A percentile compares a stretch with the other conserved stretches of the same genome.
Evolutionary conservation across 108 stramenopile genomes (phyloP).

Genomic region (Schizochytrium sp.): DNA sequence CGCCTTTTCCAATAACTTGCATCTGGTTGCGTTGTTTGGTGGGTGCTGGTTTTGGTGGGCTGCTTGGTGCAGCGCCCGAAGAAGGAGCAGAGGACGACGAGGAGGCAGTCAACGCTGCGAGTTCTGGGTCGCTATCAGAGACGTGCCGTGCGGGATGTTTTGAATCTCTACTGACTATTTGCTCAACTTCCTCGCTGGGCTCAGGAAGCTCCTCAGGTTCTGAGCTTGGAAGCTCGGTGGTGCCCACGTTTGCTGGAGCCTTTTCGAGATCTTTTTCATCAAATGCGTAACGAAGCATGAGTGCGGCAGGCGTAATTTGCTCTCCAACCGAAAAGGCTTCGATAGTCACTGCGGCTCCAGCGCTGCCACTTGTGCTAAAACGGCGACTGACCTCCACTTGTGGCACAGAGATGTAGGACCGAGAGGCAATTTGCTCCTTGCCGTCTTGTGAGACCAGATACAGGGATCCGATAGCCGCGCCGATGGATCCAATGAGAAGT

Average conservation of each 20-base stretch:
- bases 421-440: slow-evolving; percentile 20
- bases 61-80: neutral
- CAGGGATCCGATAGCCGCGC: slow-evolving; percentile 44
- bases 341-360: slow-evolving; percentile 52
- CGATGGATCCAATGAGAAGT: slow-evolving; percentile 6
- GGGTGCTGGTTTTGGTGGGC: neutral
- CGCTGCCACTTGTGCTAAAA: slow-evolving; percentile 54
- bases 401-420: slow-evolving; percentile 2
- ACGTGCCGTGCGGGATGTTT: no score
- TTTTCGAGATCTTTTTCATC: slow-evolving; percentile 41
- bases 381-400: slow-evolving; percentile 32
- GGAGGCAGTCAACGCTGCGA: no score
- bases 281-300: slow-evolving; percentile 59
- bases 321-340: slow-evolving; percentile 45
- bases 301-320: slow-evolving; percentile 52
- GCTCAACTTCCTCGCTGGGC: no score
- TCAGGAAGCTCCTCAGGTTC: neutral
- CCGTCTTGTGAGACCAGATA: slow-evolving; percentile 54
- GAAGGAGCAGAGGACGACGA: neutral
- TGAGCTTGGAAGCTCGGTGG: neutral
- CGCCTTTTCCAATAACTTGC: slow-evolving; percentile 58
- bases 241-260: neutral
- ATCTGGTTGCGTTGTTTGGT: slow-evolving; percentile 33
- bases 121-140: no score
- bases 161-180: no score